These are phyloP conservation scores for Entoloma clypeatum DNA, from an alignment of 1,284 basidiomycete genomes.

Conservation along the genomic window DNA sequence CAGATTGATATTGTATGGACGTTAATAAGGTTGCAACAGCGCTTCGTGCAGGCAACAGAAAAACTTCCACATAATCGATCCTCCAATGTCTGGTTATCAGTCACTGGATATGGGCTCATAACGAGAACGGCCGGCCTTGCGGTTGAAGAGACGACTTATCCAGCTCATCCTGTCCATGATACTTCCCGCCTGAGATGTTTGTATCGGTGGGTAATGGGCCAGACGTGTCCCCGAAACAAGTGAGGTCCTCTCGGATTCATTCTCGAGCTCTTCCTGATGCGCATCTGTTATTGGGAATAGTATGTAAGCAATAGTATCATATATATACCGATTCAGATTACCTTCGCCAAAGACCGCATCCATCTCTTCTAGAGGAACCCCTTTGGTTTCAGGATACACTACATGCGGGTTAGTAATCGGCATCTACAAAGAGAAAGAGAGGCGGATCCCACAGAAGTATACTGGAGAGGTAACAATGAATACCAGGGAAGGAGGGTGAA, in stretches of 20 bases:
- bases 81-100: no score
- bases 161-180: conserved; percentile 34
- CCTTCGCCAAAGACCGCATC: conserved; percentile 81
- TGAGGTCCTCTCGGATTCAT: conserved; percentile 55
- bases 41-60: neutral
- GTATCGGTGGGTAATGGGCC: conserved; percentile 34
- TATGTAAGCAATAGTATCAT: conserved; percentile 14
- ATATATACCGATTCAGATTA: conserved; percentile 21
- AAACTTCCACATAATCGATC: conserved; percentile 2
- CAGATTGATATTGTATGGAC: neutral
- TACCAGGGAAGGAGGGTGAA: conserved; percentile 9
- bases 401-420: conserved; percentile 13
- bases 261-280: conserved; percentile 62
- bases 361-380: conserved; percentile 80
- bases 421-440: conserved; percentile 5
- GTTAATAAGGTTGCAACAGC: neutral
- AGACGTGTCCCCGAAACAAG: conserved; percentile 26
- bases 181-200: conserved; percentile 22
- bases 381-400: conserved; percentile 84
- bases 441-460: conserved; percentile 60
- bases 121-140: conserved; percentile 36
- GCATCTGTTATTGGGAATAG: conserved; percentile 39
- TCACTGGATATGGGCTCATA: conserved; percentile 53
- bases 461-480: conserved; percentile 37
- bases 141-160: conserved; percentile 50